A percentile compares a stretch with the other conserved stretches of the same genome.
These are phyloP conservation scores for Diplosphaera chodatii DNA, from an alignment of 139 green algal genomes.

Conservation along the genomic window DNA sequence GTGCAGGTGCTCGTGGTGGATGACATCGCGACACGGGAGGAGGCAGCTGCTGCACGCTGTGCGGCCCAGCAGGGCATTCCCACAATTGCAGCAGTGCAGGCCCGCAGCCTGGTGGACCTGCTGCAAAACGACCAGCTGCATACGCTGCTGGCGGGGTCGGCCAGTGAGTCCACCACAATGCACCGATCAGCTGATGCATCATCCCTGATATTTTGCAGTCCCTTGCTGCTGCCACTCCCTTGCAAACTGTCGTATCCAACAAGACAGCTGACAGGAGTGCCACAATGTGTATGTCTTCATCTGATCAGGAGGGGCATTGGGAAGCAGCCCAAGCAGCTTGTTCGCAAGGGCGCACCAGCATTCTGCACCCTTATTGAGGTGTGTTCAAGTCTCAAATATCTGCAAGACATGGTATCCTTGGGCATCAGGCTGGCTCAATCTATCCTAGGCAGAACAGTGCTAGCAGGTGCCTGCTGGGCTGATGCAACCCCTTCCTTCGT, in stretches of 20 bases:
- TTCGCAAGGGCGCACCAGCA: constrained; percentile 7
- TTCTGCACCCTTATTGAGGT: constrained; percentile 17
- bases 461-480: too few relatives aligned
- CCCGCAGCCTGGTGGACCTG: constrained; percentile 13
- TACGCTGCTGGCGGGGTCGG: constrained; percentile 30
- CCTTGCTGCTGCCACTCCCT: too few relatives aligned
- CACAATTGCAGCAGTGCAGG: constrained; percentile 50
- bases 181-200: too few relatives aligned
- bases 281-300: too few relatives aligned
- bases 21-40: constrained; percentile 53
- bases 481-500: too few relatives aligned
- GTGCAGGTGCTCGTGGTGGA: constrained; percentile 53
- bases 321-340: not conserved
- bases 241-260: too few relatives aligned
- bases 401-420: too few relatives aligned
- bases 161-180: too few relatives aligned
- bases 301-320: not conserved
- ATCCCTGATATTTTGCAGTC: too few relatives aligned
- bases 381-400: not conserved
- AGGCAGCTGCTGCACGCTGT: constrained; percentile 39
- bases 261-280: too few relatives aligned
- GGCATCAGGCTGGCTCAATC: too few relatives aligned
- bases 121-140: constrained; percentile 54
- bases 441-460: too few relatives aligned
- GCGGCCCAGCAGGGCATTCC: constrained; percentile 51